Evolutionary conservation across 345 rosid genomes (phyloP).

Genomic region (Aegle marmelos): DNA sequence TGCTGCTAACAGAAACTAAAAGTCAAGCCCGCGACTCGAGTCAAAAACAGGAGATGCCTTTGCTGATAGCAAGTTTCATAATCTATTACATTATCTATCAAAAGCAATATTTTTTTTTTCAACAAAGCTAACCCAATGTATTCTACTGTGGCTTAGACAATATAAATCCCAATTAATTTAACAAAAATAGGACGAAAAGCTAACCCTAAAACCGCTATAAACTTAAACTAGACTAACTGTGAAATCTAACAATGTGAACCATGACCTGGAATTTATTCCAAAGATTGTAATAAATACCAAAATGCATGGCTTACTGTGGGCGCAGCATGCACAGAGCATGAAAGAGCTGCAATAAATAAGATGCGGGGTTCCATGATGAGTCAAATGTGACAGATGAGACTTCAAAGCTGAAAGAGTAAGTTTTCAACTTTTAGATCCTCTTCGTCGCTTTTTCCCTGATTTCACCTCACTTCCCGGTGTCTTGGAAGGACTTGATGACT

Average conservation of each 20-base stretch:
- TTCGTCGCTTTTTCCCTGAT: slow-evolving; percentile 61
- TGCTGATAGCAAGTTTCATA: background rate
- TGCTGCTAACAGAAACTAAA: too few species aligned
- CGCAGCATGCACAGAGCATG: slow-evolving; percentile 1
- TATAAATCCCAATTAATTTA: slow-evolving; percentile 23
- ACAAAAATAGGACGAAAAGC: slow-evolving; percentile 2
- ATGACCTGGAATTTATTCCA: slow-evolving; percentile 5
- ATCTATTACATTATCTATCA: slow-evolving; percentile 27
- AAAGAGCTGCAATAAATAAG: slow-evolving; percentile 6
- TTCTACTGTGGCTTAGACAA: slow-evolving; percentile 22
- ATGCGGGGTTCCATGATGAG: background rate
- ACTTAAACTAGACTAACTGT: slow-evolving; percentile 27
- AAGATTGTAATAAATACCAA: slow-evolving; percentile 6
- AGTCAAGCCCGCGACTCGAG: too few species aligned
- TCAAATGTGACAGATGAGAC: background rate
- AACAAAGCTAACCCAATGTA: slow-evolving; percentile 30
- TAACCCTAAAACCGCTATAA: slow-evolving; percentile 29
- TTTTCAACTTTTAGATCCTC: slow-evolving; percentile 30
- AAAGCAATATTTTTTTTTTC: slow-evolving; percentile 8
- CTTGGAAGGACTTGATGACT: slow-evolving; percentile 41
- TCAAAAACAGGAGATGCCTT: background rate
- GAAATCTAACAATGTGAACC: slow-evolving; percentile 10
- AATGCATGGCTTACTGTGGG: slow-evolving; percentile 18
- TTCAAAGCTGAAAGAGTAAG: background rate
- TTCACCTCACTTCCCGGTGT: slow-evolving; percentile 45